phyloP scores from a whole-genome alignment of 257 asterid species.

The Solanum dulcamara region DNA sequence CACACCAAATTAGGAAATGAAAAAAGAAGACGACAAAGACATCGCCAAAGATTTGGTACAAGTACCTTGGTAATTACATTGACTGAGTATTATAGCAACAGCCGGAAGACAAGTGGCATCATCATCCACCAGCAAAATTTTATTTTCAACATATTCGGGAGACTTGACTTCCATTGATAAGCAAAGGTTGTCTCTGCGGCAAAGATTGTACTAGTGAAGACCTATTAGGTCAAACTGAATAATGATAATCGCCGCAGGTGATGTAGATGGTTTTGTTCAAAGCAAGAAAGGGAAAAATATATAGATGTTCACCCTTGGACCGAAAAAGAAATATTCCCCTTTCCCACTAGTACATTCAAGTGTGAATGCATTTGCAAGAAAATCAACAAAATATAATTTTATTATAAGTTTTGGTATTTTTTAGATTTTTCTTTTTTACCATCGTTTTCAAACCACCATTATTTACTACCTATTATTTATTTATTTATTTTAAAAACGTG shows the following conservation, averaged over 20 bases:
- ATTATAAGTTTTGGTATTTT: too few species aligned
- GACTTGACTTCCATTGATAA: neutral
- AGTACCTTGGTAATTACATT: conserved; percentile 33
- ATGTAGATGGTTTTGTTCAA: neutral
- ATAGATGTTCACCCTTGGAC: too few species aligned
- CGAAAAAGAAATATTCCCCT: too few species aligned
- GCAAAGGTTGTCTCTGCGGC: neutral
- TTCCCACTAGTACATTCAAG: too few species aligned
- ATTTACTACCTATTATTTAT: too few species aligned
- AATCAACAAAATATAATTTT: too few species aligned
- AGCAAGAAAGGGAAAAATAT: neutral
- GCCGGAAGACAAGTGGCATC: conserved; percentile 35
- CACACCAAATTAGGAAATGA: neutral
- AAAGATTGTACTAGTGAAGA: neutral
- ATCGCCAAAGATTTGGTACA: neutral
- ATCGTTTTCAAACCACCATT: too few species aligned
- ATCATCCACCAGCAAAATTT: conserved; percentile 39
- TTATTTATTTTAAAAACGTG: too few species aligned
- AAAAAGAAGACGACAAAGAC: neutral
- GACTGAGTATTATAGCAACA: conserved; percentile 40
- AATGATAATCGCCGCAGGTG: neutral
- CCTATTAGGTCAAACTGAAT: neutral
- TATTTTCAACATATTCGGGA: neutral
- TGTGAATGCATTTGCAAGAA: too few species aligned
- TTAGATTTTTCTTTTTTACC: too few species aligned